Evolutionary conservation across 305 asterid genomes (phyloP).

Genomic region (Solanum hybrid): DNA sequence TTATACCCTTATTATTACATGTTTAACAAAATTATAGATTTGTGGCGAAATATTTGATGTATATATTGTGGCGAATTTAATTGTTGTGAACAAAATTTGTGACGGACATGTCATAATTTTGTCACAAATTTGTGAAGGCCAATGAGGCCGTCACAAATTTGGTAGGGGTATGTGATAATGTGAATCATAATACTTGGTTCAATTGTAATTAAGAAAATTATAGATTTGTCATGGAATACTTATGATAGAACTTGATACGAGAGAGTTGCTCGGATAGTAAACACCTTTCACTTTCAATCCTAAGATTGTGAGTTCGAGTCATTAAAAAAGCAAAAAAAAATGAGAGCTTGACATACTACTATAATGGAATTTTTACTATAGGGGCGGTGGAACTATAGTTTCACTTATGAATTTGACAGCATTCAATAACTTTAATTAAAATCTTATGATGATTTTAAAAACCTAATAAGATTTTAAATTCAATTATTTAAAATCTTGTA

Average conservation of each 20-base stretch:
- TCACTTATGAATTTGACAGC: background rate
- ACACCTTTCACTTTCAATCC: background rate
- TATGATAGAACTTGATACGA: background rate
- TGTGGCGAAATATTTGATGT: background rate
- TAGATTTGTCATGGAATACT: no score
- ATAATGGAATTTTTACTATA: background rate
- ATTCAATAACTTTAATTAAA: no score
- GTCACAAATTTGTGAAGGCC: background rate
- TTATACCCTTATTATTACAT: background rate
- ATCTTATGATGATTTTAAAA: no score
- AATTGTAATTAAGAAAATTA: background rate
- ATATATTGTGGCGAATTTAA: no score
- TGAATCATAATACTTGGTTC: background rate
- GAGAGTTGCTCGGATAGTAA: background rate
- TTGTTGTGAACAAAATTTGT: background rate
- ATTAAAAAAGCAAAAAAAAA: no score
- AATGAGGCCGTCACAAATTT: background rate
- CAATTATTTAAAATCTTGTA: no score
- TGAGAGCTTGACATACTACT: background rate
- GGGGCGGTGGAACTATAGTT: background rate
- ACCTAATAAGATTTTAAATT: no score
- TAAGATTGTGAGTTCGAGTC: background rate
- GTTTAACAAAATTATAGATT: background rate
- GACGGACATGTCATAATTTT: background rate
- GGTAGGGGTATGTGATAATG: background rate